Conservation (phyloP, 2,329 filamentous ascomycete genomes). For the Ilyonectria destructans region DNA sequence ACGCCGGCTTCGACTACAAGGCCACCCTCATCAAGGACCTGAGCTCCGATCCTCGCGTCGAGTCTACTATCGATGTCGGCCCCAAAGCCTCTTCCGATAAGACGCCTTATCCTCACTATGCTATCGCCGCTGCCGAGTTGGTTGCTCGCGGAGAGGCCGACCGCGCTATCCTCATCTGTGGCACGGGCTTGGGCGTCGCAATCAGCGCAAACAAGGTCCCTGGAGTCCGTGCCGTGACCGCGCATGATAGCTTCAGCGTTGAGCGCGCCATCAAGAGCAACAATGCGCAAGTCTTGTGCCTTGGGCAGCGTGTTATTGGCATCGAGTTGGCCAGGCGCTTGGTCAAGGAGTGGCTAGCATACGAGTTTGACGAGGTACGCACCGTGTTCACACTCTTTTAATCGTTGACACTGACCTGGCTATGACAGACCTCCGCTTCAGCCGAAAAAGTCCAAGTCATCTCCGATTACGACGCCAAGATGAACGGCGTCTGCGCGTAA, state of each 20-base stretch:
- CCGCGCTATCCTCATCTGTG: conserved; percentile 86
- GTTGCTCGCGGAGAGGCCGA: conserved; percentile 77
- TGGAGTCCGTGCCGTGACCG: conserved; percentile 86
- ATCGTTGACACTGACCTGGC: conserved; percentile 7
- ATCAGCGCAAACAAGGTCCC: conserved; percentile 92
- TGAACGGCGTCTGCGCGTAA: conserved; percentile 11
- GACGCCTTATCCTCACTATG: conserved; percentile 86
- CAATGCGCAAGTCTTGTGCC: conserved; percentile 88
- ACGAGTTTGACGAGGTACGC: conserved; percentile 80
- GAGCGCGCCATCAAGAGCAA: conserved; percentile 87
- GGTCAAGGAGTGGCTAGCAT: conserved; percentile 86
- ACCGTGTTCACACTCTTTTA: not conserved
- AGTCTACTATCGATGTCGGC: conserved; percentile 77
- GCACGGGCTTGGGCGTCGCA: conserved; percentile 87
- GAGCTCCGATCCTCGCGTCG: conserved; percentile 75
- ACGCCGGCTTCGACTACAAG: conserved; percentile 86
- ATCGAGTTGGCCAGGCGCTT: conserved; percentile 84
- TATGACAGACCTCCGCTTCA: conserved; percentile 24
- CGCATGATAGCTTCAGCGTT: conserved; percentile 88
- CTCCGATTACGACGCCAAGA: conserved; percentile 26
- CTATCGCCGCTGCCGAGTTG: conserved; percentile 78
- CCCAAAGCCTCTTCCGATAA: conserved; percentile 78
- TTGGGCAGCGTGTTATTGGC: conserved; percentile 88
- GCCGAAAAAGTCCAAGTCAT: conserved; percentile 30
- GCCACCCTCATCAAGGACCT: conserved; percentile 82